Evolutionary conservation across 2,329 filamentous ascomycete species (phyloP), one percentile per base, ranked within the genome.

Genomic region (Diaporthe vexans): DNA sequence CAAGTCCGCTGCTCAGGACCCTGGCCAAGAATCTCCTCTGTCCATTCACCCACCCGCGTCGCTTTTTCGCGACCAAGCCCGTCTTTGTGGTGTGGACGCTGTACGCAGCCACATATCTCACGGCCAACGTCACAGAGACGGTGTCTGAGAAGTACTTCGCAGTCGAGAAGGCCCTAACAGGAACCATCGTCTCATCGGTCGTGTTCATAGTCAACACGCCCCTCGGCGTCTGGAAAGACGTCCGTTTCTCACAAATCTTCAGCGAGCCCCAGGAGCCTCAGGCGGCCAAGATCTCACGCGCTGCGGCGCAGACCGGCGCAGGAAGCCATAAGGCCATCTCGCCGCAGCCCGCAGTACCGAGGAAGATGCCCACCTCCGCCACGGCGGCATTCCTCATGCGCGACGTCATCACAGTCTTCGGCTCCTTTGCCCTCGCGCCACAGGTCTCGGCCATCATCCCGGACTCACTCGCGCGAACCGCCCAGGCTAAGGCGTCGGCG

Each of bases 91-190:
- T 68, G 63, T 68, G 63, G 63, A 68, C 63, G 1, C 48, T 68
- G 21, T 68, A 68, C 33, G 48, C 63, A 26, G 63, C 63, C 46
- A 68, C 63, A 2, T 68, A 68, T 21, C n/a, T 68, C 48, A 68
- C 63, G n/a, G 63, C 63, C 48, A 68, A 68, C 63, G 33, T 68
- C 29, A 68, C 48, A 68, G 63, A 68, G 48, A 68, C 63, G n/a
- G 48, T 54, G 33, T 68, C 33, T 54, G 63, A 54, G 7, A 68
- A 54, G 48, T 68, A 68, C n/a, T 40, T 68, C 4, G n/a, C 48
- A 21, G 17, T 54, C 48, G 63, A 68, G 48, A 68, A 68, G 63
- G 63, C 63, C 33, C n/a, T 68, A 3, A 68, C 63, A 5, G 63
- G 63, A 2, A 68, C 63, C 33, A 54, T 68, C 35, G 48, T 68